Evolutionary conservation across 192 early-diverging fungal species (phyloP), one percentile per base, ranked within the genome.

Genomic region (Linnemannia hyalina): DNA sequence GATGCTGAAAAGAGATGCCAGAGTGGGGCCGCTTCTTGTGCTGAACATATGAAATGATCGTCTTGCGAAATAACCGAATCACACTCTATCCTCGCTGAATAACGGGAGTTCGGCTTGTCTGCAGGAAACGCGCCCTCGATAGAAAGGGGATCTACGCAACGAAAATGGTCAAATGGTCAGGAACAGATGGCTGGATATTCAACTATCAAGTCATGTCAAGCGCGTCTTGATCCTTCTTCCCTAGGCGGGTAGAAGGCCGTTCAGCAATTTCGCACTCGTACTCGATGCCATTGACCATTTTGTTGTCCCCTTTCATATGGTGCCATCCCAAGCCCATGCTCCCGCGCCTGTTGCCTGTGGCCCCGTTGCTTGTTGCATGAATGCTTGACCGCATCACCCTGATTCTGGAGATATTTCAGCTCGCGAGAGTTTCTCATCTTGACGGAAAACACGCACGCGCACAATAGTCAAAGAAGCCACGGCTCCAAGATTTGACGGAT

Each of bases 401-500:
- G 71, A 73, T 73, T 73, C 26, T 55, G 74, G 74, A 55, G 36
- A 36, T 57, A 75, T 55, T 75, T 75, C 29, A 9, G 74, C 74
- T 36, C 18, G 41, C 32, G 52, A 57, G 74, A 75, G 29, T 65
- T 65, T 65, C 29, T 65, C 11, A 32, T 15, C 60, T 65, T 65
- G 60, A 65, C 60, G 60, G 60, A 65, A 65, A 11, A 32, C 26
- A 29, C 9, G 16, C 55, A 26, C 60, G 26, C 60, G 47, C 73
- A 38, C 73, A 75, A 75, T 32, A 75, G 52, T 54, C 16, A 26
- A 55, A 60, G 38, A 76, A 65, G 23, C 20, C 49, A 80, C 29
- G 78, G 78, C 78, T 72, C 78, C 78, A 55, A 65, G 40, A 40
- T 73, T 69, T 77, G 81, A 77, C 75, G 81, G 76, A 79, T 77